Evolutionary conservation across 2,329 filamentous ascomycete genomes (phyloP).

Genomic region (Macrophomina phaseolina): DNA sequence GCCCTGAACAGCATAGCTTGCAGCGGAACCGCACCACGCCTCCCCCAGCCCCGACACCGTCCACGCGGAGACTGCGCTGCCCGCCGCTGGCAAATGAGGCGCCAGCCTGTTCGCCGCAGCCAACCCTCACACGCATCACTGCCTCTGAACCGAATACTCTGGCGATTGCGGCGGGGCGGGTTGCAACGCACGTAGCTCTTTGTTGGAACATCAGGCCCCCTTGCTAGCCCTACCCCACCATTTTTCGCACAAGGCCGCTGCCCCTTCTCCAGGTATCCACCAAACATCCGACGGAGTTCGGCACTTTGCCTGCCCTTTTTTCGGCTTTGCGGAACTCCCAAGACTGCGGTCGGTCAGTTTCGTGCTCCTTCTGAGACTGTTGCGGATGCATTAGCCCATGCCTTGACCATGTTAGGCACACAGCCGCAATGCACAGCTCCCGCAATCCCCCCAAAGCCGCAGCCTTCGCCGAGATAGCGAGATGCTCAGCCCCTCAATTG

Average conservation of each 20-base stretch:
- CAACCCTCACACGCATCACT: neutral
- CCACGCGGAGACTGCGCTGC: neutral
- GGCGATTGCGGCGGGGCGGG: neutral
- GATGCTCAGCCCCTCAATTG: neutral
- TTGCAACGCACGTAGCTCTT: neutral
- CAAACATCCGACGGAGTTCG: neutral
- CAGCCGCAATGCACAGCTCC: conserved; percentile 1
- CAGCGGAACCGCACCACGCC: conserved; percentile 25
- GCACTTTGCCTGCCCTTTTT: conserved; percentile 13
- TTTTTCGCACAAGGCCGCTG: neutral
- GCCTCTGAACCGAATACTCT: conserved; percentile 17
- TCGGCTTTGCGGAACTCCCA: conserved; percentile 9
- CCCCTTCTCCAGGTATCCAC: conserved; percentile 18
- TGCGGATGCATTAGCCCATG: conserved; percentile 8
- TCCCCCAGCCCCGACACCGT: neutral
- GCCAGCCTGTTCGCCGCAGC: neutral
- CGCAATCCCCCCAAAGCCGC: neutral
- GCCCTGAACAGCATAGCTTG: conserved; percentile 11
- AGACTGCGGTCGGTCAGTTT: neutral
- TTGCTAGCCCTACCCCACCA: conserved; percentile 22
- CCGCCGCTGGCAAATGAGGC: neutral
- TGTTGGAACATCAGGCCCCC: neutral
- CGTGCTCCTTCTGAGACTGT: neutral
- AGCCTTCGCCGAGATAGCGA: neutral
- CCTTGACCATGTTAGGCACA: neutral